These are phyloP conservation scores for Luffa aegyptiaca DNA, from an alignment of 306 rosid genomes.

Conservation along the genomic window DNA sequence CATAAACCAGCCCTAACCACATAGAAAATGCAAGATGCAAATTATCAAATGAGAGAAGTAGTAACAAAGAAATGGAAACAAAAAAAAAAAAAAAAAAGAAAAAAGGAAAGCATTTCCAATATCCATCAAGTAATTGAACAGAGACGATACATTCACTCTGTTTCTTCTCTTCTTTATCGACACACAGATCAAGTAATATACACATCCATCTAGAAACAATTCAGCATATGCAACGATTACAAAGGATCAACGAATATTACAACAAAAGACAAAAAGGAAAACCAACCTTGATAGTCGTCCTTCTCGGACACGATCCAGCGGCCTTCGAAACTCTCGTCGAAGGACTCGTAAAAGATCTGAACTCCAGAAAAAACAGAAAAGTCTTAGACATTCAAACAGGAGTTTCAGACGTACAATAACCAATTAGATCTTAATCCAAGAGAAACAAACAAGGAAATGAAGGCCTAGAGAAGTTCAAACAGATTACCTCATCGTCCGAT, in stretches of 20 bases:
- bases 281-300: slow-evolving; percentile 56
- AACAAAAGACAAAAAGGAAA: background rate
- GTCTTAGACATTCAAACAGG: background rate
- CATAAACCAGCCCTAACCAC: background rate
- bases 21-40: background rate
- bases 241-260: background rate
- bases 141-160: background rate
- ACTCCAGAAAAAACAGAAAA: background rate
- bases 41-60: background rate
- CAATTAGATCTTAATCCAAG: background rate
- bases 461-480: slow-evolving; percentile 11
- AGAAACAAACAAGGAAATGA: background rate
- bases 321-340: slow-evolving; percentile 61
- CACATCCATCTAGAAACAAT: background rate
- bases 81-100: background rate
- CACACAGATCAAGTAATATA: background rate
- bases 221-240: background rate
- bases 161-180: background rate
- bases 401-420: background rate
- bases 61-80: background rate
- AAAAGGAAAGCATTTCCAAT: background rate
- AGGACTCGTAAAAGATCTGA: slow-evolving; percentile 79
- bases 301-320: slow-evolving; percentile 73
- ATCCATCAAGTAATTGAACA: background rate
- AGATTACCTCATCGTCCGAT: slow-evolving; percentile 43